phyloP scores from a whole-genome alignment of 2,329 filamentous ascomycete species.

The Aspergillus sp. region DNA sequence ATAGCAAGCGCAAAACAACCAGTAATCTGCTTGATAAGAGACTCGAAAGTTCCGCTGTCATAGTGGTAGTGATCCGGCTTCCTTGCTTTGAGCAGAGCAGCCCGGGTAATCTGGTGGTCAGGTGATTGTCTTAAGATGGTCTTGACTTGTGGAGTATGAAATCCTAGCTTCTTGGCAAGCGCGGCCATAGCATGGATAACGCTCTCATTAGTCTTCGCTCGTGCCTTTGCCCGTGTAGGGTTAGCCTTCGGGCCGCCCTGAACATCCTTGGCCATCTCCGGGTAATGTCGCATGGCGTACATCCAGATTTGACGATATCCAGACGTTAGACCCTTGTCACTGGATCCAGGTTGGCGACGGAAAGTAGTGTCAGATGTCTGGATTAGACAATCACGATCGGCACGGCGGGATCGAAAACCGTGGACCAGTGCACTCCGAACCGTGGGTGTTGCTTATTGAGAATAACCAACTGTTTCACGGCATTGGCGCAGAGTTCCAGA shows the following conservation, averaged over 20 bases:
- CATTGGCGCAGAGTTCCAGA: conserved; percentile 26
- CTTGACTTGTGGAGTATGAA: conserved; percentile 19
- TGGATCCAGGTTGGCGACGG: conserved; percentile 10
- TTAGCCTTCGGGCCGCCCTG: not conserved
- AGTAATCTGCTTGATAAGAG: conserved; percentile 18
- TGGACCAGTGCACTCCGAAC: too few relatives aligned
- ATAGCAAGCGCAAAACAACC: conserved; percentile 19
- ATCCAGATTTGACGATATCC: conserved; percentile 31
- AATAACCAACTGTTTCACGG: conserved; percentile 26
- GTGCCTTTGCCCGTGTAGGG: conserved; percentile 9
- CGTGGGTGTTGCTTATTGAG: too few relatives aligned
- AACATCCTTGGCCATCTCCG: conserved; percentile 17
- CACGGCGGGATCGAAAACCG: too few relatives aligned
- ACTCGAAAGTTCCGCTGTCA: conserved; percentile 15
- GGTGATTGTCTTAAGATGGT: conserved; percentile 17
- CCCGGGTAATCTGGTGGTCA: conserved; percentile 18
- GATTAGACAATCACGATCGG: conserved; percentile 10
- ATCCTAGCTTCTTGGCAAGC: conserved; percentile 21
- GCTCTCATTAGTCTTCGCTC: conserved; percentile 17
- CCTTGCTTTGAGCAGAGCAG: conserved; percentile 20
- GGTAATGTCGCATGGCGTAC: conserved; percentile 33
- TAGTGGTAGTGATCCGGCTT: conserved; percentile 22
- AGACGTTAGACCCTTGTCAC: conserved; percentile 12
- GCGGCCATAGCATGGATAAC: conserved; percentile 23
- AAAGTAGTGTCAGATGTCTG: conserved; percentile 28